Base-by-base conservation (phyloP, 306 rosid species). In the Trichosanthes truncata region DNA sequence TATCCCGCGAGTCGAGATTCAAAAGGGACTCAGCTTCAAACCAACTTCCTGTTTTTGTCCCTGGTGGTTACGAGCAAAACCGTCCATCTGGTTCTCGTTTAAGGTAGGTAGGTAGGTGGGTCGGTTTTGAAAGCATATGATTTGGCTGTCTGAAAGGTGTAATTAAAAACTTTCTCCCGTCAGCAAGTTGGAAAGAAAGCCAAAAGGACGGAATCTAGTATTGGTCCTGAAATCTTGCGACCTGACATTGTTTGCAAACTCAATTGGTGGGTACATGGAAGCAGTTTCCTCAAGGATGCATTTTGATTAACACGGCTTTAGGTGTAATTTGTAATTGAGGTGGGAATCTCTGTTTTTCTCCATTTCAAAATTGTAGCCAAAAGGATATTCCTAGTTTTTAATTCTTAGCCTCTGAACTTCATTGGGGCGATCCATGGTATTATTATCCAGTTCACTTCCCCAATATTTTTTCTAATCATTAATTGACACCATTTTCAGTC, bases 1-100 rank as follows among this genome's bases (percentile, higher is more conserved):
- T 89, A 67, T 82, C 90, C 25, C 87, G 85, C 51, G 98, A 92
- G 15, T 87, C 97, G 25, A 89, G 98, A 81, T 86, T 89, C 84
- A 91, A 65, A 86, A 92, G 97, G 78, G 97, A 91, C 81, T 89
- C 96, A 21, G 78, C 78, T 7, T 95, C 98, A 73, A 91, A 92
- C 84, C 98, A 92, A 82, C 97, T 95, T 82, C 98, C 98, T 0
- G 97, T 95, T 83, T 95, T 95, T 82, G 91, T 91, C 57, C 97
- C 97, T 0, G 92, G 93, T 41, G 93, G 92, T 17, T 92, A 82
- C 46, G 91, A 89, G 43, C 87, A 82, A 59, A 82, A 81, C 79
- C 86, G 85, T 51, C 83, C 82, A 74, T 87, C 93, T 11, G 89
- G 95, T 72, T 85, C 97, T 0, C 83, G 89, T 78, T 82, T 78